Percentiles rank a stretch among this genome's conserved stretches.
phyloP scores from a whole-genome alignment of 2,329 filamentous ascomycete genomes.

The Colletotrichum simmondsii region DNA sequence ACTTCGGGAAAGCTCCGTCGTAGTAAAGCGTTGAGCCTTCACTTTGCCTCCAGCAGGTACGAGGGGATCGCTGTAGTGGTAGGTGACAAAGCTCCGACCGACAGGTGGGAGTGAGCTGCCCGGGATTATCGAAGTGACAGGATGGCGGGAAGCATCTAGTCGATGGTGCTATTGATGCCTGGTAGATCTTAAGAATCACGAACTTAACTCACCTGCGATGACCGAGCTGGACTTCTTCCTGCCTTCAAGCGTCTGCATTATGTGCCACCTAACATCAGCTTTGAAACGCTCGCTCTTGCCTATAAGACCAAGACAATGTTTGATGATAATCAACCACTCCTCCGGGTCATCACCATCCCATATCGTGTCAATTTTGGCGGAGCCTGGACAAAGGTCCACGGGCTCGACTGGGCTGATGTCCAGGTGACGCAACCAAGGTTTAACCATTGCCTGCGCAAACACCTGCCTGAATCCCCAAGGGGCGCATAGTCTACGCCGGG shows the following conservation, averaged over 20 bases:
- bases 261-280: slow-evolving; percentile 1
- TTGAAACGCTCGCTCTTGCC: not conserved
- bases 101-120: too few relatives aligned
- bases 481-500: not conserved
- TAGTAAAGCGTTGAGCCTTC: slow-evolving; percentile 9
- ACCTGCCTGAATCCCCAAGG: not conserved
- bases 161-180: not conserved
- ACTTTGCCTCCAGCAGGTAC: not conserved
- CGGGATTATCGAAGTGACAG: too few relatives aligned
- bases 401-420: not conserved
- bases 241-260: not conserved
- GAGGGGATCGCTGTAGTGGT: slow-evolving; percentile 16
- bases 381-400: too few relatives aligned
- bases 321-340: not conserved
- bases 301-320: not conserved
- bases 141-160: not conserved
- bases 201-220: not conserved
- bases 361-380: too few relatives aligned
- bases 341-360: not conserved
- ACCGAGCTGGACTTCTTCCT: slow-evolving; percentile 7
- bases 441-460: slow-evolving; percentile 20
- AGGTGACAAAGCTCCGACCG: too few relatives aligned
- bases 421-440: slow-evolving; percentile 18
- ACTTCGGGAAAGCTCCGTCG: too few relatives aligned
- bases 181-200: not conserved